These are phyloP conservation scores for Penicillium brasilianum DNA, from an alignment of 2,329 filamentous ascomycete species.

Conservation along the genomic window DNA sequence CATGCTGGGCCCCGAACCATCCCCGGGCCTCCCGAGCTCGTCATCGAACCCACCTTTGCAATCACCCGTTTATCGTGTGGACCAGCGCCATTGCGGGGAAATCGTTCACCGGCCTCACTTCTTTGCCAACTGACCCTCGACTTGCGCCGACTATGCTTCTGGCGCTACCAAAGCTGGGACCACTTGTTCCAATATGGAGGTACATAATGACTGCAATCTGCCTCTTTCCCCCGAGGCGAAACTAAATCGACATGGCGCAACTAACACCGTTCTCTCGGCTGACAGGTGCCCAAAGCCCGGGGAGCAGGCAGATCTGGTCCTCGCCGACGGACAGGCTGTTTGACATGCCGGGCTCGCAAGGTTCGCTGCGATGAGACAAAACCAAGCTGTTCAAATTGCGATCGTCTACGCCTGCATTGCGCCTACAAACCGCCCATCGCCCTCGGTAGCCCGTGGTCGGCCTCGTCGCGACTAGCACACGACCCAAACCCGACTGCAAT, in stretches of 20 bases:
- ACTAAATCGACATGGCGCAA: constrained; percentile 5
- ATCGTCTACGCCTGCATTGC: constrained; percentile 38
- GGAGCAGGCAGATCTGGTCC: constrained; percentile 43
- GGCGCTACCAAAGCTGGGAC: constrained; percentile 10
- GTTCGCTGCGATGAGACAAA: constrained; percentile 44
- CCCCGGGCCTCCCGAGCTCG: constrained; percentile 15
- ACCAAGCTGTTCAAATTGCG: constrained; percentile 42
- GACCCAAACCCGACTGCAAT: neutral
- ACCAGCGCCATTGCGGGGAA: constrained; percentile 29
- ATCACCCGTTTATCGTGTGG: constrained; percentile 18
- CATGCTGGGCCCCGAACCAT: no score
- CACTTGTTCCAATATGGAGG: constrained; percentile 29
- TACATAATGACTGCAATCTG: constrained; percentile 10
- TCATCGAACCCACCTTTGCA: constrained; percentile 21
- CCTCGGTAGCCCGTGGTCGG: constrained; percentile 15
- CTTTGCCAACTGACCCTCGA: constrained; percentile 1
- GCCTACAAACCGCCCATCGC: constrained; percentile 35
- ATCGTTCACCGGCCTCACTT: constrained; percentile 10
- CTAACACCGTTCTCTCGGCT: constrained; percentile 16
- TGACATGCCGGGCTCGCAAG: constrained; percentile 44
- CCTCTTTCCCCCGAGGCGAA: neutral
- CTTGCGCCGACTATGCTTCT: constrained; percentile 19
- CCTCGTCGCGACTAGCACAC: constrained; percentile 16
- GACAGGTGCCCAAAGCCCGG: constrained; percentile 36
- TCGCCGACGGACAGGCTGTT: constrained; percentile 41